Base-by-base conservation (phyloP, 1,284 basidiomycete genomes). In the Somion occarium region DNA sequence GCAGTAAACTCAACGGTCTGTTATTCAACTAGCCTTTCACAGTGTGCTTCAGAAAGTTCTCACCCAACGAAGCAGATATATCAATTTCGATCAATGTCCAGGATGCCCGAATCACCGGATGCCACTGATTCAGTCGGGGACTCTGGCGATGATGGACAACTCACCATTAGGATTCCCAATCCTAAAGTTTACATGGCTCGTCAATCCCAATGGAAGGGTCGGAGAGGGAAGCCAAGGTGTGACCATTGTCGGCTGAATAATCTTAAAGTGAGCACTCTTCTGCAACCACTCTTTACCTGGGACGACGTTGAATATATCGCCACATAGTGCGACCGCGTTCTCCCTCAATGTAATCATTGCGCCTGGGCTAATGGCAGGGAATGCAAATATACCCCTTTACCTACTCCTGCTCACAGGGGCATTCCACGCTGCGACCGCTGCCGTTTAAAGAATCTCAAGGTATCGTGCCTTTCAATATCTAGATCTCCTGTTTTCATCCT, bases 351-450 rank as follows among this genome's bases (percentile, higher is more conserved):
- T 63, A 85, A 85, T 59, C 79, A 86, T 60, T 87, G 84, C 54
- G 74, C 77, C n/a, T 84, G 79, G 79, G 74, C 75, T 9, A 74
- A 73, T 51, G 75, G 78, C 13, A 72, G 75, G 56, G 80, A 83
- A 54, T 87, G 84, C 66, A 79, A 74, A 64, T 87, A 87, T 62
- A 86, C 85, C 15, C 83, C 83, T 46, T 64, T 85, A 38, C 84
- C 83, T 11, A 86, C 83, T 11, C 85, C 84, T 38, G 83, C 84
- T 38, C 84, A 87, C 64, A 75, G 85, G 53, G 84, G 85, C 22
- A 85, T 87, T 55, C 84, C 85, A 37, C 72, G 84, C 50, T 87
- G 85, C 53, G 83, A 86, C 70, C 74, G 78, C 47, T 87, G 83
- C 66, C 81, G 83, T 23, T 62, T 70, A 38, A 72, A 73, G 61